Conservation (phyloP, 106 monocot genomes). For the Dioscorea zingiberensis region DNA sequence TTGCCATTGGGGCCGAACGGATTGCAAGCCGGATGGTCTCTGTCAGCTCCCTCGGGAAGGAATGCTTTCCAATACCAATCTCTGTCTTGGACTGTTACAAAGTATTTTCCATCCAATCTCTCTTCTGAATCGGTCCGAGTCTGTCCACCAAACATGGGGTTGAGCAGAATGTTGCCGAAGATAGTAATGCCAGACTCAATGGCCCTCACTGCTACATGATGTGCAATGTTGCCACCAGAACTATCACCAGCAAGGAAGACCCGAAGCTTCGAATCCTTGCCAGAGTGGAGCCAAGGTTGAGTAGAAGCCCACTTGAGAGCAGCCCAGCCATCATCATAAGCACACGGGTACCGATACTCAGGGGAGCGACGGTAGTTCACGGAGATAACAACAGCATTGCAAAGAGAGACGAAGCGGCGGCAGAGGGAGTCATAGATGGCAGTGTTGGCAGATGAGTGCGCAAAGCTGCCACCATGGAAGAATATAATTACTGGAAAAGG, state of each 20-base stretch:
- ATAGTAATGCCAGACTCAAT: constrained; percentile 45
- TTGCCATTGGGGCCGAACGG: constrained; percentile 68
- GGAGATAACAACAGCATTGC: constrained; percentile 72
- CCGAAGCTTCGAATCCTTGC: constrained; percentile 22
- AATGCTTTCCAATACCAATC: constrained; percentile 99
- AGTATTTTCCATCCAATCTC: constrained; percentile 78
- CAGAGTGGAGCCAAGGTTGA: constrained; percentile 56
- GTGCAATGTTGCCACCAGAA: constrained; percentile 94
- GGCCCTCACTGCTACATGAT: constrained; percentile 71
- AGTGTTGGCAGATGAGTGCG: constrained; percentile 85
- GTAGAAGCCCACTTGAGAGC: constrained; percentile 71
- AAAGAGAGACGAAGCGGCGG: constrained; percentile 67
- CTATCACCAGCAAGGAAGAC: constrained; percentile 82
- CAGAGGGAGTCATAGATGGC: constrained; percentile 86
- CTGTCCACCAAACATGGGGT: constrained; percentile 85
- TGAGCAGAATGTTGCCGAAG: constrained; percentile 75
- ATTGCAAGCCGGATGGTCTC: constrained; percentile 90
- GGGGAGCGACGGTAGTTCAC: constrained; percentile 85
- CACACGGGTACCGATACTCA: constrained; percentile 73
- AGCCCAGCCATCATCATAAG: constrained; percentile 90
- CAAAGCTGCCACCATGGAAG: constrained; percentile 96
- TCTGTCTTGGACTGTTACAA: constrained; percentile 75
- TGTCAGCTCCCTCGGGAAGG: constrained; percentile 73
- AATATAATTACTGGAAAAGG: constrained; percentile 83
- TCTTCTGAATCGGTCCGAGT: constrained; percentile 61